Base-by-base conservation (phyloP, 257 asterid species). In the Anisodus tanguticus region DNA sequence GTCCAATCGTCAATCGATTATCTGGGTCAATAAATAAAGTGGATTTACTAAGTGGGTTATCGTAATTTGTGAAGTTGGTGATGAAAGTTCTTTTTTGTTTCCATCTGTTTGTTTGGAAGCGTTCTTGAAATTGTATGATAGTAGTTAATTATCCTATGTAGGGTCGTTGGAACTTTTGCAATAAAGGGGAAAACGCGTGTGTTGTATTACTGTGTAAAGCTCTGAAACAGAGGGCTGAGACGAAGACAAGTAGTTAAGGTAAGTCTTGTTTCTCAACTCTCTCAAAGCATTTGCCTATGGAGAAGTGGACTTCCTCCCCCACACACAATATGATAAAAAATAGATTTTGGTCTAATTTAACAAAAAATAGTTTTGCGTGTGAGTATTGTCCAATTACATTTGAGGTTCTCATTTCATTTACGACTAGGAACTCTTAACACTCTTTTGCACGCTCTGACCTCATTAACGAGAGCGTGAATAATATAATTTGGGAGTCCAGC, bases 81-180 rank as follows among this genome's bases (percentile, higher is more conserved):
- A 62, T 19, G 68, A 19, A 62, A 22, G 26, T 22, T 22, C 1
- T 11, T 9, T 43, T 47, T 8, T 45, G 43, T 22, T 22, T 22
- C 26, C 26, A 0, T 22, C 26, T 22, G 62, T 74, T 74, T 74
- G 60, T 74, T 47, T 1, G 16, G 59, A 72, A n/a, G 60, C 41
- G 60, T 74, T 49, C 0, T 49, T 74, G 62, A 22, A 74, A 74
- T 49, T 49, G 68, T 5, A 59, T n/a, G n/a, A 59, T 59, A 8
- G 35, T 31, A 31, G 35, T 31, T 31, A 1, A 31, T 31, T n/a
- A 60, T 60, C 8, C 60, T 60, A 60, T 60, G 80, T 74, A 1
- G 80, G 80, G 80, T 74, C 80, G 6, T 22, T 74, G 60, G 80
- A 49, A 74, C 60, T 22, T 74, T 74, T 43, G 62, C 60, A 49